Conservation (phyloP, 192 early-diverging fungal genomes). For the Coemansia sp. region DNA sequence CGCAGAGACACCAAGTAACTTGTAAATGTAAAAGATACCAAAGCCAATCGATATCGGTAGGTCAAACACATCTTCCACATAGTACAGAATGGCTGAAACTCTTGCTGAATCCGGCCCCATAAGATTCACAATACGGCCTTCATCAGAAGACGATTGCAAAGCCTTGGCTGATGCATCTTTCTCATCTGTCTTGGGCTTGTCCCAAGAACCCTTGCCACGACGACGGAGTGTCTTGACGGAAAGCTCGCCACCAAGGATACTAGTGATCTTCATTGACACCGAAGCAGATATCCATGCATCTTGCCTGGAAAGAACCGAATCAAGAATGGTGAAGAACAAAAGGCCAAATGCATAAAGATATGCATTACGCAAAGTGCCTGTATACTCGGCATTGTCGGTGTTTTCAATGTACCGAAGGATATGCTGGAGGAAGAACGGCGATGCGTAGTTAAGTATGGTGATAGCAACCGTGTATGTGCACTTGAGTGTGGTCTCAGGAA, state of each 20-base stretch:
- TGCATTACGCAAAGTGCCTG: conserved; percentile 23
- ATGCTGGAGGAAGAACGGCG: conserved; percentile 62
- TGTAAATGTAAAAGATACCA: conserved; percentile 67
- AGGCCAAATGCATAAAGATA: conserved; percentile 65
- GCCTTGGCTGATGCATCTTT: conserved; percentile 2
- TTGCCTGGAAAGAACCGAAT: conserved; percentile 54
- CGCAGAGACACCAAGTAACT: conserved; percentile 76
- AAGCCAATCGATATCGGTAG: conserved; percentile 65
- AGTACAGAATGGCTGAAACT: conserved; percentile 59
- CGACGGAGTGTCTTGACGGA: conserved; percentile 64
- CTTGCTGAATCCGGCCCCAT: conserved; percentile 13
- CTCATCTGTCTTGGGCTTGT: background rate
- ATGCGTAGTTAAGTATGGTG: conserved; percentile 45
- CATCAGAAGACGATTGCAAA: conserved; percentile 31
- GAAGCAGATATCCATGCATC: conserved; percentile 62
- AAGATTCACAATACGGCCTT: conserved; percentile 37
- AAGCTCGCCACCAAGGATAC: conserved; percentile 64
- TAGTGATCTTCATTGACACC: conserved; percentile 61
- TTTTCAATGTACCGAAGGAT: conserved; percentile 59
- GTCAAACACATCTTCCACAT: conserved; percentile 60
- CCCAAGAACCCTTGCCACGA: conserved; percentile 57
- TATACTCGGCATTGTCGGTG: background rate
- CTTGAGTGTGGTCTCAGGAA: conserved; percentile 49
- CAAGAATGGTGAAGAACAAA: conserved; percentile 50
- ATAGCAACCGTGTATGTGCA: conserved; percentile 20